Evolutionary conservation across 352 stramenopile genomes (phyloP), one percentile per base, ranked within the genome.

Genomic region (Globisporangium acanthophoron): DNA sequence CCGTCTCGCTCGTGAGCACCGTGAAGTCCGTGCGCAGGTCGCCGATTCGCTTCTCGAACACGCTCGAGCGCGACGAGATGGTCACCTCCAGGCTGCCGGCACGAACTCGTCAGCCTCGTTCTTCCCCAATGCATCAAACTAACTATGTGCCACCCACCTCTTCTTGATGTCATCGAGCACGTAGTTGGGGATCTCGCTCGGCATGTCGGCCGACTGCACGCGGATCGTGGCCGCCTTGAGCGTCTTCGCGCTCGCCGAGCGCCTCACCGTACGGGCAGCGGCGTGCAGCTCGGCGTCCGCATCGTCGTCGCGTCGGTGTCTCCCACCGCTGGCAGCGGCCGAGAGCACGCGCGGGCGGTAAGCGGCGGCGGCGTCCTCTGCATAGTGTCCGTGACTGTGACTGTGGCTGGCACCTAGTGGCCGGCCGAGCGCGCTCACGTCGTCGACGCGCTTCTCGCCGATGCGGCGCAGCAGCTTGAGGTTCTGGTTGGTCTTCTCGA

Each of bases 401-500:
- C n/a, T n/a, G 46, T 52, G 18, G n/a, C 20, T 16, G 29, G 37
- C 15, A 20, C 27, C n/a, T 15, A 15, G 4, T 15, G 16, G 39
- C 11, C 6, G 47, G 44, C 4, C 49, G 49, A 5, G 74, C 77
- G 66, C 57, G 3, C 69, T 78, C 39, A 85, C 67, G 51, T 88
- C 73, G 49, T 83, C 80, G 2, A 75, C 62, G 45, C 77, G 78
- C 66, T 87, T 88, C 64, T 92, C 79, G 52, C 84, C 81, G 46
- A 92, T 90, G 56, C 82, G 81, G 12, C 84, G 81, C 59, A 92
- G 69, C 39, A 92, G 70, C 67, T 90, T 90, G 55, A 92, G 76
- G 69, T 92, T 94, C 59, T 88, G 85, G 65, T 91, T 93, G 56
- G 84, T 93, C 70, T 93, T 91, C 58, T 93, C 84, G 51, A 93